Percentiles rank a stretch among this genome's conserved stretches.
These are phyloP conservation scores for Kentomonas sorsogonicus DNA, from an alignment of 208 protist genomes.

Conservation along the genomic window DNA sequence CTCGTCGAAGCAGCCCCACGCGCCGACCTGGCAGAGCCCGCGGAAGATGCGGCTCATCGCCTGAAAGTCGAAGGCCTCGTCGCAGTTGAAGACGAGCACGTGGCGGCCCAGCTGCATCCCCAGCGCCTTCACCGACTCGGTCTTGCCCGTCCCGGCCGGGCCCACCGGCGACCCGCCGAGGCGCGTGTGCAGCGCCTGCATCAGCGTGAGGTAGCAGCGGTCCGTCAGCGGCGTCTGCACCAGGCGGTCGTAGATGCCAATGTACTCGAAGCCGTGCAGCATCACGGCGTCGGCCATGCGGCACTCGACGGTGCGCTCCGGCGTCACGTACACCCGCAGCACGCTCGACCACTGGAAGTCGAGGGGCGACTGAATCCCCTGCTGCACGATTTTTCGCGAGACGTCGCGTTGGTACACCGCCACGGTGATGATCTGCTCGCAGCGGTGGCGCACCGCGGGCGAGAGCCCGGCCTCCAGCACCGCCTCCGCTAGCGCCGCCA, in stretches of 20 bases:
- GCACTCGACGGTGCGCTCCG: constrained; percentile 72
- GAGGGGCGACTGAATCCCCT: constrained; percentile 32
- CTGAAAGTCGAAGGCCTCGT: constrained; percentile 98
- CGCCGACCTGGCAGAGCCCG: constrained; percentile 98
- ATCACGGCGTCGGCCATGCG: constrained; percentile 96
- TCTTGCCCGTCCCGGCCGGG: constrained; percentile 98
- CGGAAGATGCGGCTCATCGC: constrained; percentile 98
- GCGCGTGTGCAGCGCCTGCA: constrained; percentile 95
- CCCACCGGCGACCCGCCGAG: constrained; percentile 97
- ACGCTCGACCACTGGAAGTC: constrained; percentile 97
- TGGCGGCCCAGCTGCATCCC: constrained; percentile 96
- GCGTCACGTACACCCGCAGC: constrained; percentile 91
- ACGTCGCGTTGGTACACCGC: constrained; percentile 98
- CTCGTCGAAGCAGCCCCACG: constrained; percentile 99
- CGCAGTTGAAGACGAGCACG: constrained; percentile 99
- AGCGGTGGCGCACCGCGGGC: constrained; percentile 71
- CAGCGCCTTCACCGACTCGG: constrained; percentile 99
- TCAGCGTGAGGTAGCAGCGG: constrained; percentile 98
- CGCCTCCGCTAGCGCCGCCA: constrained; percentile 75
- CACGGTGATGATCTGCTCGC: constrained; percentile 97
- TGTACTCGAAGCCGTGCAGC: constrained; percentile 98
- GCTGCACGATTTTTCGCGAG: constrained; percentile 59
- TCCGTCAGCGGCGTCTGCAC: constrained; percentile 99
- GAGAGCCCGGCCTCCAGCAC: constrained; percentile 29
- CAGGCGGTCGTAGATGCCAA: constrained; percentile 94